Base-by-base conservation (phyloP, 257 asterid genomes). In the Craterostigma plantagineum region DNA sequence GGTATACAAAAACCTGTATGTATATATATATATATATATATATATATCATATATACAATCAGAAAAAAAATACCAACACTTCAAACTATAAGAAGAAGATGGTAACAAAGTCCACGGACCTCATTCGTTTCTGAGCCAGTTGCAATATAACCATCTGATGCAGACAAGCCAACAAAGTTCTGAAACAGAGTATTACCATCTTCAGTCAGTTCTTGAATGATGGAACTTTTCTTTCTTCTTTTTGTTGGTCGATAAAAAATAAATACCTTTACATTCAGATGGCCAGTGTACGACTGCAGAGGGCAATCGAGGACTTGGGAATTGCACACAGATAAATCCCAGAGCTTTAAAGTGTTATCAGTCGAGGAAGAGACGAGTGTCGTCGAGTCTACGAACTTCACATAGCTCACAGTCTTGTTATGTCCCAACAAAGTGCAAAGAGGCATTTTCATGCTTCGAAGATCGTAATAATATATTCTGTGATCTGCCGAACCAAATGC, bases 401-500 rank as follows among this genome's bases (percentile, higher is more conserved):
- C 90, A 27, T 77, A 75, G 75, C 99, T 90, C 75, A 90, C 94
- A 4, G 99, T 83, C 58, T 77, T 90, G 61, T 69, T 73, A 63
- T 90, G 99, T 39, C 99, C 96, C 43, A 80, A 64, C 45, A 90
- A 58, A 37, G 95, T 83, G 63, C 92, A 75, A 11, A 90, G 68
- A 33, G 99, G 99, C 75, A 72, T 59, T 55, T 71, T 83, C n/a
- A 70, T 57, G 72, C 79, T 83, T 7, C 99, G 92, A 48, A 90
- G 81, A 61, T 90, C 99, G 50, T 83, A 90, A 48, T 80, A 83
- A 69, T 90, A 90, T 57, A 80, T 80, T 57, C 42, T 77, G 57
- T 90, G 96, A 54, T 90, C 96, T 9, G 99, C 99, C 3, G 99
- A 90, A 34, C 99, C 96, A 65, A 90, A 90, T 16, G 96, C 96